A percentile compares a stretch with the other conserved stretches of the same genome.
Evolutionary conservation across 2,329 filamentous ascomycete genomes (phyloP).

Genomic region (Cyclaneusma minus): DNA sequence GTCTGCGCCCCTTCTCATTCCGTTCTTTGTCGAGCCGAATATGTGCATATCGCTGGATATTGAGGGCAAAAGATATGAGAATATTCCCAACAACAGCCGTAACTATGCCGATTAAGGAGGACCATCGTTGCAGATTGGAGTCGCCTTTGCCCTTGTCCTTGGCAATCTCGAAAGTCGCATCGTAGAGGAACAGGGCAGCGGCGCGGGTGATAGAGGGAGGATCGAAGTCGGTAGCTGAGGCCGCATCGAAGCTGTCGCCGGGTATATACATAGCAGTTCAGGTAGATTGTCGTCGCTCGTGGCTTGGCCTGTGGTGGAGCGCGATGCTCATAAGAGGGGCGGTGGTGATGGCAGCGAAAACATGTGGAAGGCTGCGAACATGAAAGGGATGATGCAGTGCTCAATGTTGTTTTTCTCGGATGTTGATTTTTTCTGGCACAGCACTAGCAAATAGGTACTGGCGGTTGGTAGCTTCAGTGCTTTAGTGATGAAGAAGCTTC

Average conservation of each 20-base stretch:
- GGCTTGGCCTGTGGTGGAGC: too few species aligned
- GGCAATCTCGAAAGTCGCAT: slow-evolving; percentile 1
- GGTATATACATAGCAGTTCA: slow-evolving; percentile 17
- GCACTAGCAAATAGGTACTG: too few species aligned
- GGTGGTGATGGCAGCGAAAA: too few species aligned
- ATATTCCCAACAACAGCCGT: slow-evolving; percentile 88
- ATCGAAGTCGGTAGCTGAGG: slow-evolving; percentile 4
- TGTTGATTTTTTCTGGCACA: too few species aligned
- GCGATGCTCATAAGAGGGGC: too few species aligned
- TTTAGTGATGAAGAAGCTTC: too few species aligned
- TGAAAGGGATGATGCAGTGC: too few species aligned
- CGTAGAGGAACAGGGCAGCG: slow-evolving; percentile 1
- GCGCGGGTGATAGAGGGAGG: slow-evolving; percentile 3
- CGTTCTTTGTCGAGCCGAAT: slow-evolving; percentile 64
- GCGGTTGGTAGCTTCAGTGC: too few species aligned
- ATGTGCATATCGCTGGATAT: slow-evolving; percentile 92
- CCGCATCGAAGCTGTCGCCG: slow-evolving; percentile 7
- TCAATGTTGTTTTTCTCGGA: too few species aligned
- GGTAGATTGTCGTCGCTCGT: too few species aligned
- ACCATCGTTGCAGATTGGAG: slow-evolving; percentile 55
- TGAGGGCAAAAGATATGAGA: slow-evolving; percentile 86
- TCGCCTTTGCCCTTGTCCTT: slow-evolving; percentile 18
- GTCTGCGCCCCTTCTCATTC: slow-evolving; percentile 33
- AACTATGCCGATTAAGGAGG: slow-evolving; percentile 84
- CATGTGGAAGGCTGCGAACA: too few species aligned